Evolutionary conservation across 352 stramenopile species (phyloP).

Genomic region (Phytopythium boreale): DNA sequence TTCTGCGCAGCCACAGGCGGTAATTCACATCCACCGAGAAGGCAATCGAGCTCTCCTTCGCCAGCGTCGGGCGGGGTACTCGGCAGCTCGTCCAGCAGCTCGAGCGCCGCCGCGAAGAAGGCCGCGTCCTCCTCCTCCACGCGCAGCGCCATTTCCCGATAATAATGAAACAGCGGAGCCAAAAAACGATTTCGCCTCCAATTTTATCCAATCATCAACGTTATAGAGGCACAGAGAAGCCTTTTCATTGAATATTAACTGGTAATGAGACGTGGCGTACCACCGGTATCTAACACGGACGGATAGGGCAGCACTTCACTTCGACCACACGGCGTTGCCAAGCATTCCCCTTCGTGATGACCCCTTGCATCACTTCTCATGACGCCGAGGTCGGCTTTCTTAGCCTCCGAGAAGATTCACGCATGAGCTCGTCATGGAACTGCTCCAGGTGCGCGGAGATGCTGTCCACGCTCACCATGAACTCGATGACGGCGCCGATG

Average conservation of each 20-base stretch:
- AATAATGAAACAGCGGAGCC: not conserved
- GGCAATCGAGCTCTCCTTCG: not conserved
- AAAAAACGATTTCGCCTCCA: too few relatives aligned
- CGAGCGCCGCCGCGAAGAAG: slow-evolving; percentile 2
- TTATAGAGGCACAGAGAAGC: too few relatives aligned
- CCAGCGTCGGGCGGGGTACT: not conserved
- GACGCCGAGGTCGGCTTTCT: not conserved
- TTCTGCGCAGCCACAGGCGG: too few relatives aligned
- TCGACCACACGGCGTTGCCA: too few relatives aligned
- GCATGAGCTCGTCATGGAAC: slow-evolving; percentile 28
- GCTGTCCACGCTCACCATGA: slow-evolving; percentile 28
- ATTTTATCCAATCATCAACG: too few relatives aligned
- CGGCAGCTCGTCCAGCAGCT: slow-evolving; percentile 1
- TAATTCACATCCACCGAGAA: not conserved
- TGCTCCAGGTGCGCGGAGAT: slow-evolving; percentile 27
- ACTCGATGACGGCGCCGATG: slow-evolving; percentile 29
- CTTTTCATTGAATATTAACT: too few relatives aligned
- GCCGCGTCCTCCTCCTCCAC: not conserved
- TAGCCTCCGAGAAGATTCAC: slow-evolving; percentile 12
- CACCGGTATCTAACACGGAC: too few relatives aligned
- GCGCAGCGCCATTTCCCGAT: not conserved
- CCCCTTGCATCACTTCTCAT: too few relatives aligned
- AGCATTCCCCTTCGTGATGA: too few relatives aligned
- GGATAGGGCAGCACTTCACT: too few relatives aligned
- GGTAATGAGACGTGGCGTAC: too few relatives aligned